Percentiles rank a stretch among this genome's conserved stretches.
These are phyloP conservation scores for Malus asiatica DNA, from an alignment of 306 rosid genomes.

Conservation along the genomic window DNA sequence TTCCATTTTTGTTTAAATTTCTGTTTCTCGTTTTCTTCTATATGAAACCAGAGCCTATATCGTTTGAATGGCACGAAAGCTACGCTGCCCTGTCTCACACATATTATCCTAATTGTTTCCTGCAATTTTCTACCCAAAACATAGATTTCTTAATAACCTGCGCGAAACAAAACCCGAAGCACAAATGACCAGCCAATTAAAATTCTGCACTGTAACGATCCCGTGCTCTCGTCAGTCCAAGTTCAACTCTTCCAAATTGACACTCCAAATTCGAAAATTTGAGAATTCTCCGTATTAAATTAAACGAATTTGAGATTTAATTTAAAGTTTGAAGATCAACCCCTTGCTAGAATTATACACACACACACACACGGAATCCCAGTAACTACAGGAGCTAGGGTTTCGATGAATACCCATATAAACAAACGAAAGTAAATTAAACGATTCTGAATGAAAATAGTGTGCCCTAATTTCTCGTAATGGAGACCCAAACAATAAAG, in stretches of 20 bases:
- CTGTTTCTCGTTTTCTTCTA: not conserved
- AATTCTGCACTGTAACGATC: not conserved
- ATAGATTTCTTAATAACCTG: not conserved
- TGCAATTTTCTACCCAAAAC: not conserved
- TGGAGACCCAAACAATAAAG: not conserved
- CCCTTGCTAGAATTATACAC: not conserved
- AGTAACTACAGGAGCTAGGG: not conserved
- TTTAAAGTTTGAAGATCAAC: not conserved
- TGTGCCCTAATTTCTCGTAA: not conserved
- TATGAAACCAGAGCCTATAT: not conserved
- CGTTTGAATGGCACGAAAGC: not conserved
- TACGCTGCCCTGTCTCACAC: not conserved
- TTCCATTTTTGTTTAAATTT: not conserved
- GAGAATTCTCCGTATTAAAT: not conserved
- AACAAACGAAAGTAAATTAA: not conserved
- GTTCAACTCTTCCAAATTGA: not conserved
- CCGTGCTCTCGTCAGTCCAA: not conserved
- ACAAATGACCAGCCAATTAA: not conserved
- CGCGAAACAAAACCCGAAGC: not conserved
- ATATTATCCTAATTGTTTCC: not conserved
- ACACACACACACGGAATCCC: not conserved
- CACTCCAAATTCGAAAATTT: not conserved
- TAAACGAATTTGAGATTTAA: not conserved
- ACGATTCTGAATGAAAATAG: not conserved
- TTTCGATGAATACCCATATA: not conserved